These are phyloP conservation scores for Saccharomycopsis fermentans DNA, from an alignment of 805 yeast species.

Conservation along the genomic window DNA sequence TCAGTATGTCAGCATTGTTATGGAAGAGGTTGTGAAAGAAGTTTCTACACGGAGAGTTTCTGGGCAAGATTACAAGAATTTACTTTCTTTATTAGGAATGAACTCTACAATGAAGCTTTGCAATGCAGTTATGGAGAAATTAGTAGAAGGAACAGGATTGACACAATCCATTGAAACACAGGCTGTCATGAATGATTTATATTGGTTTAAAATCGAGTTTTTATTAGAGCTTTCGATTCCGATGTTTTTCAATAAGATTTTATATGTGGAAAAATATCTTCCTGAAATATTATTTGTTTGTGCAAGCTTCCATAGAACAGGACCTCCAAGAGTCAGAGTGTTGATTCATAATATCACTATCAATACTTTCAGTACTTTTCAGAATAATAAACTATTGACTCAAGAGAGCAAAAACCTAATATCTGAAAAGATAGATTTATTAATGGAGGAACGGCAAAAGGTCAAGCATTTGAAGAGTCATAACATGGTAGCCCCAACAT, in stretches of 20 bases:
- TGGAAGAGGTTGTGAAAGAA: slow-evolving; percentile 66
- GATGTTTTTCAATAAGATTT: slow-evolving; percentile 59
- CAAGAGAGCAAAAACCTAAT: slow-evolving; percentile 22
- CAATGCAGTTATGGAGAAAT: slow-evolving; percentile 48
- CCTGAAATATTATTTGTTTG: slow-evolving; percentile 65
- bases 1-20: slow-evolving; percentile 44
- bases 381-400: slow-evolving; percentile 34
- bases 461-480: slow-evolving; percentile 24
- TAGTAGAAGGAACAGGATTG: slow-evolving; percentile 44
- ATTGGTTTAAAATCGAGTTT: slow-evolving; percentile 65
- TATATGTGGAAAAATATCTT: slow-evolving; percentile 50
- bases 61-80: slow-evolving; percentile 55
- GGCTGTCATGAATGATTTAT: slow-evolving; percentile 38
- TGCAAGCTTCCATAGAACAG: slow-evolving; percentile 32
- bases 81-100: slow-evolving; percentile 50
- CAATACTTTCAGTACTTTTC: slow-evolving; percentile 42
- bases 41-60: slow-evolving; percentile 74
- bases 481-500: background rate
- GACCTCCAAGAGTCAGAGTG: slow-evolving; percentile 30
- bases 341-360: slow-evolving; percentile 36
- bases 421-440: slow-evolving; percentile 19
- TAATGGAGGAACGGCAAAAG: slow-evolving; percentile 26
- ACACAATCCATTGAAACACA: slow-evolving; percentile 34
- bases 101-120: slow-evolving; percentile 67
- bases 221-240: slow-evolving; percentile 53